These are phyloP conservation scores for Suillus brevipes DNA, from an alignment of 768 basidiomycete species.

Conservation along the genomic window DNA sequence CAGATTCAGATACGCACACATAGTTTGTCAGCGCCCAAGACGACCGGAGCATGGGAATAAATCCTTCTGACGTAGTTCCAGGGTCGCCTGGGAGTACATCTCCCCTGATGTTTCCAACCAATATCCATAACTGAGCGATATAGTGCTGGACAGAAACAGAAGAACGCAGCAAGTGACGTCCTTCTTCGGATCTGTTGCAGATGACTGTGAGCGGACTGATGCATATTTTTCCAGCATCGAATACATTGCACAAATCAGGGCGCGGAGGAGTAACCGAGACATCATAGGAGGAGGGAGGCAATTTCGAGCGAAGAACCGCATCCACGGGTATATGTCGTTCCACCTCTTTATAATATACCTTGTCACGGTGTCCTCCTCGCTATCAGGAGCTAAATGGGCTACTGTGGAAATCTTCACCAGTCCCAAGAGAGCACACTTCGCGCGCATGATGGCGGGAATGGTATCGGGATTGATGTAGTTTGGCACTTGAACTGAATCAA, in stretches of 20 bases:
- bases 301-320: background rate
- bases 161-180: background rate
- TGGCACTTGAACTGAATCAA: background rate
- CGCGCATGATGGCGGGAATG: background rate
- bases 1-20: background rate
- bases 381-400: too few relatives aligned
- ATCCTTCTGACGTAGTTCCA: background rate
- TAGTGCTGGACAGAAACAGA: background rate
- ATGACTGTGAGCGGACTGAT: background rate
- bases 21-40: background rate
- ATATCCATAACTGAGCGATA: background rate
- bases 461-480: background rate
- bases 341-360: background rate
- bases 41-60: background rate
- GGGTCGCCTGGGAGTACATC: background rate
- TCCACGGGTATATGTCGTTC: background rate
- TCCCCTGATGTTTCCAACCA: background rate
- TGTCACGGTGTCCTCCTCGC: background rate
- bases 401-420: background rate
- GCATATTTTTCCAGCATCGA: background rate
- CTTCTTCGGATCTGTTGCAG: background rate
- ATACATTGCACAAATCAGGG: background rate
- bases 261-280: background rate
- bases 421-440: background rate
- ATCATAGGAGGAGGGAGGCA: slow-evolving; percentile 2